Conservation (phyloP, 129 eudicot species). For the Tanacetum coccineum region DNA sequence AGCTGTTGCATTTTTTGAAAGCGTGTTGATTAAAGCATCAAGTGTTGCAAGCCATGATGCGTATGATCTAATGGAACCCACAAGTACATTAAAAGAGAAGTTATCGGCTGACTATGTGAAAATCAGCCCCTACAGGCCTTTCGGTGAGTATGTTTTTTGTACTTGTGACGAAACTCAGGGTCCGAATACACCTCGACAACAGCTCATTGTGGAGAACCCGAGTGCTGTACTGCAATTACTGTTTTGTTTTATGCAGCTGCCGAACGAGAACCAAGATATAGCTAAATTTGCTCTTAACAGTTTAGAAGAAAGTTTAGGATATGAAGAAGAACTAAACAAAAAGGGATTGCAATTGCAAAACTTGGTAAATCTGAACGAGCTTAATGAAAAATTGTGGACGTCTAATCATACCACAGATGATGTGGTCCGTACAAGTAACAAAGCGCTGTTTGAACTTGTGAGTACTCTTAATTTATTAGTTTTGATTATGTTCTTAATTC, state of each 20-base stretch:
- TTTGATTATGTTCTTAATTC: too few relatives aligned
- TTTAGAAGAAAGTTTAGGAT: slow-evolving; percentile 12
- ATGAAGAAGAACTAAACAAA: slow-evolving; percentile 26
- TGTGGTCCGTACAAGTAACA: background rate
- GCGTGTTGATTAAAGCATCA: slow-evolving; percentile 48
- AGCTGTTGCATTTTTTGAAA: slow-evolving; percentile 32
- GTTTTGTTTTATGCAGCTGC: slow-evolving; percentile 48
- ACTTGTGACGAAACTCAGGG: slow-evolving; percentile 27
- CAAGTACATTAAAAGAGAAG: slow-evolving; percentile 45
- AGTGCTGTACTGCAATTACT: slow-evolving; percentile 62
- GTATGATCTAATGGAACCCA: slow-evolving; percentile 54
- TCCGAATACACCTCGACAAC: background rate
- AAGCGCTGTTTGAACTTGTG: slow-evolving; percentile 23
- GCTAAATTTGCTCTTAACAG: slow-evolving; percentile 5
- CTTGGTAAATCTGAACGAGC: slow-evolving; percentile 12
- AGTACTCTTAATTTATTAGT: slow-evolving; percentile 6
- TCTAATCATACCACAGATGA: background rate
- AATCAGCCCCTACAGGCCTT: slow-evolving; percentile 77
- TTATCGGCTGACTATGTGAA: slow-evolving; percentile 39
- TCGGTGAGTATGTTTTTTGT: slow-evolving; percentile 59
- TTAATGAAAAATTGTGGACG: slow-evolving; percentile 1
- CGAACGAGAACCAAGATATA: slow-evolving; percentile 22
- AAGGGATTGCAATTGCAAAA: slow-evolving; percentile 4
- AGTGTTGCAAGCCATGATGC: slow-evolving; percentile 63
- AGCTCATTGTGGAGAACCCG: slow-evolving; percentile 48